Evolutionary conservation across 768 basidiomycete species (phyloP), one percentile per base, ranked within the genome.

Genomic region (Tremella mesenterica): DNA sequence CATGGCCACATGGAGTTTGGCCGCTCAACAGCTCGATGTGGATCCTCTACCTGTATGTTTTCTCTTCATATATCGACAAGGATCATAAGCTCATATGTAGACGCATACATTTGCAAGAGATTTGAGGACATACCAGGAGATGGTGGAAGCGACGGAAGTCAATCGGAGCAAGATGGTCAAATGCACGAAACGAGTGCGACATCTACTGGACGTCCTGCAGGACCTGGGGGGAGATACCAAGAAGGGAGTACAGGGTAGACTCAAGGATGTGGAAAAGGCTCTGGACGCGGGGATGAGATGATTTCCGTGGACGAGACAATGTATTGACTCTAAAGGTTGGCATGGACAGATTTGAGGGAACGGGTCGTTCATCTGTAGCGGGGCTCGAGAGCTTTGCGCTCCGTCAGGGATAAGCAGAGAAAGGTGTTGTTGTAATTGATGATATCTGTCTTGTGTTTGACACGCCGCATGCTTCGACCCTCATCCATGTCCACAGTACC

Each of bases 51-150:
- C 89, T 4, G 89, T 89, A 64, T 57, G 82, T 56, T 28, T 4
- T 8, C 49, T 5, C 34, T 13, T 6, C 14, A 21, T 21, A 8
- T 7, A 20, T 50, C 26, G 29, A 8, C 18, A 8, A 8, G 18
- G 26, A 25, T 9, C 26, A 7, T 14, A 13, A 45, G 43, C 46
- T 54, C 1, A 49, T 33, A n/a, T 9, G 13, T 18, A 88, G 87
- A 79, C 83, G n/a, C 91, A 86, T 58, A 89, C 85, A 64, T 97
- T 97, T 65, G 93, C 92, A 39, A 81, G 93, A 20, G 93, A 97
- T 72, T 85, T 89, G 57, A 82, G 92, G 23, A 62, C 79, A 65
- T 52, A 54, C 76, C 27, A 71, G 71, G 26, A 57, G 58, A 47
- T 80, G 53, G 65, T 63, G 43, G 73, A 71, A 53, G 74, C 75